Evolutionary conservation across 805 yeast genomes (phyloP), one percentile per base, ranked within the genome.

Genomic region (Saccharomyces mikatae): DNA sequence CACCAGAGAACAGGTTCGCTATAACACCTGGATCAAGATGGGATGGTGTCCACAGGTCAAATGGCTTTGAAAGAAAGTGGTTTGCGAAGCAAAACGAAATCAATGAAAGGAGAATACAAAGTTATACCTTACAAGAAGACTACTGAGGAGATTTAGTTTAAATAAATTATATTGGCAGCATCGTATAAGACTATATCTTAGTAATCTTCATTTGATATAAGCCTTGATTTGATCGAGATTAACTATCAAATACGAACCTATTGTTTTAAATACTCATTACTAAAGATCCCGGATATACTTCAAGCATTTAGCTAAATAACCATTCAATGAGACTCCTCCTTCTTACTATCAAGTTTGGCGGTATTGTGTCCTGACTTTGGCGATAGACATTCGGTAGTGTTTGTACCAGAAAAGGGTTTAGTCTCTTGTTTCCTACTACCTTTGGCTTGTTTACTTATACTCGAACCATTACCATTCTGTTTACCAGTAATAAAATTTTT

Each of bases 1-100:
- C 70, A 53, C 82, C 88, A 0, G 80, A 80, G 22, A 91, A 91
- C 65, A 72, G 98, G 54, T 91, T 88, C 68, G 78, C 78, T 2
- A 83, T 91, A 13, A 70, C 72, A 4, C 96, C 97, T 0, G 97
- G 97, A 0, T 74, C 75, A 59, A 74, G 88, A 54, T 91, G 98
- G 98, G 96, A 88, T 68, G 97, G 97, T 0, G 83, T 91, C 1
- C 91, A 89, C 69, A 73, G 98, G 56, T 83, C 95, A 0, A 91
- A 86, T 65, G 97, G 96, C 3, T 91, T 87, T 69, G 98, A 91
- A 65, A 74, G 71, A 50, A 73, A 77, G 53, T 78, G 87, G 76
- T 76, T 87, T 58, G 74, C 68, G 48, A 74, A 64, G 60, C 75
- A 70, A 54, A 66, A 67, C 13, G 76, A 76, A 41, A 31, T 63